Base-by-base conservation (phyloP, 1,139 yeast genomes). In the Saccharomyces hybrid region DNA sequence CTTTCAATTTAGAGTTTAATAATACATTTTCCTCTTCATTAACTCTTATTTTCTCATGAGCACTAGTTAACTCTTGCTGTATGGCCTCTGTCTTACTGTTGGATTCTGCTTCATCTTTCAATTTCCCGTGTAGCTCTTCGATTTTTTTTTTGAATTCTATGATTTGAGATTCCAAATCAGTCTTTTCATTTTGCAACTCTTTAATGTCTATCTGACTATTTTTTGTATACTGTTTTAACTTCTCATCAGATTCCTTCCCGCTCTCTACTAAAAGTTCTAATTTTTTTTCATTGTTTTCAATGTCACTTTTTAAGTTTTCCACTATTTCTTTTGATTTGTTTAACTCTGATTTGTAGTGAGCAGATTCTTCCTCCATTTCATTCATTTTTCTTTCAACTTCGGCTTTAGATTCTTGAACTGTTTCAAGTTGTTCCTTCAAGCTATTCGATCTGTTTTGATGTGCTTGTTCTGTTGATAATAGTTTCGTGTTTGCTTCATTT, bases 301-400 rank as follows among this genome's bases (percentile, higher is more conserved):
- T n/a, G 3, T 49, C 32, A 26, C 42, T 38, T 21, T 38, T 19
- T 14, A 19, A 9, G 3, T 6, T 29, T 31, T 27, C 9, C 11
- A 49, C 19, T 12, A 8, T 42, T 29, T 44, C 42, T 28, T 42
- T 52, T 28, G 24, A n/a, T 14, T 28, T 42, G 3, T 26, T 8
- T 11, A 31, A 12, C 8, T 47, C 34, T 9, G 42, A 28, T 48
- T n/a, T 34, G 12, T 42, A 27, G 12, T 5, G 38, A 11, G 28
- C 9, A n/a, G 31, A 16, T 42, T 49, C 34, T 14, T 38, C 11
- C 16, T 38, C 31, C 14, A 49, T 16, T 51, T 29, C 52, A 52
- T 28, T 53, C 54, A 14, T 47, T 54, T 16, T 44, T 51, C 51
- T 57, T 52, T 47, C 48, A 14, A 27, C 8, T 12, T 34, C 14